Evolutionary conservation across 371 early-diverging fungal genomes (phyloP).

Genomic region (Lichtheimia corymbifera): DNA sequence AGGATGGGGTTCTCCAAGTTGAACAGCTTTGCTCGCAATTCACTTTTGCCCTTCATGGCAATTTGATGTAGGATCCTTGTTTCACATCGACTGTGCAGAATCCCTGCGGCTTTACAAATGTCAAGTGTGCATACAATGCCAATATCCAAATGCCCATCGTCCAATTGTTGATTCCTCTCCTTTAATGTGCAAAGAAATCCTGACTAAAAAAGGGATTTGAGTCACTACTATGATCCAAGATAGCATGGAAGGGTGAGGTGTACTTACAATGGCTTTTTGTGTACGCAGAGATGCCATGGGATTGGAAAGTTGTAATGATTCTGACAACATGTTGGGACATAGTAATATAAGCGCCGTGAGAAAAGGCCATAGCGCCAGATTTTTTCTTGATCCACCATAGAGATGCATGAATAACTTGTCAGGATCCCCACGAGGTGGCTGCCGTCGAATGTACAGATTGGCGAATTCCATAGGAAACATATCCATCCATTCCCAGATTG

Average conservation of each 20-base stretch:
- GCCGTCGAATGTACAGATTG: conserved; percentile 55
- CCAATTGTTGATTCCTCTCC: conserved; percentile 47
- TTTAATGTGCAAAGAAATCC: conserved; percentile 2
- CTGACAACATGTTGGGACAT: conserved; percentile 56
- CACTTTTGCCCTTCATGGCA: neutral
- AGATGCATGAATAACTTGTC: conserved; percentile 75
- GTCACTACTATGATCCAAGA: no score
- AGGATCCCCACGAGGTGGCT: conserved; percentile 67
- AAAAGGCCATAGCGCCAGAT: conserved; percentile 76
- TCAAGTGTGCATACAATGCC: conserved; percentile 77
- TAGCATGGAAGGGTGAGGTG: neutral
- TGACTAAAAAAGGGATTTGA: neutral
- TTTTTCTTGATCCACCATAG: conserved; percentile 50
- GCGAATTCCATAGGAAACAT: conserved; percentile 72
- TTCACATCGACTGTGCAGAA: conserved; percentile 11
- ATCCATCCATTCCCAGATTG: conserved; percentile 89
- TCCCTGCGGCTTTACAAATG: conserved; percentile 71
- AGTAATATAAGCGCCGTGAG: conserved; percentile 74
- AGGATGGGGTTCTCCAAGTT: neutral
- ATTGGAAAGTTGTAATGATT: neutral
- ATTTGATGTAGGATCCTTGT: neutral
- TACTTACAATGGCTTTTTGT: neutral
- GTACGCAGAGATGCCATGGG: neutral
- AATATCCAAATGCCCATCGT: conserved; percentile 57
- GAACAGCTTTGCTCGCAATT: neutral